Percentiles rank a stretch among this genome's conserved stretches.
phyloP scores from a whole-genome alignment of 2,329 filamentous ascomycete genomes.

The Fulvia fulva region DNA sequence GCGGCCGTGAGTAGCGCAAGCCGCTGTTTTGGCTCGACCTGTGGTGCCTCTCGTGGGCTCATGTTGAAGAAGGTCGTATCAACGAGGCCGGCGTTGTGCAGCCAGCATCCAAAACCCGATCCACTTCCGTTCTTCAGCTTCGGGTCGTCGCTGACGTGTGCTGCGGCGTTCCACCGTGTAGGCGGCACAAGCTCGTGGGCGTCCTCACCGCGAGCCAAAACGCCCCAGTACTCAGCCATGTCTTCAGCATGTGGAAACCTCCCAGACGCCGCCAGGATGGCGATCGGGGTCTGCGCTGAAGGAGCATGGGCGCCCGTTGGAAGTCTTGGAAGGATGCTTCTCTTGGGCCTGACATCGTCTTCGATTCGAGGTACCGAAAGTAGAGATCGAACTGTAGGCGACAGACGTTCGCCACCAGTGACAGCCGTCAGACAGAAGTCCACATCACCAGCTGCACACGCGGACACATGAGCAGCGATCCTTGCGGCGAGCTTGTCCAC shows the following conservation, averaged over 20 bases:
- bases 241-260: constrained; percentile 1
- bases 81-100: constrained; percentile 36
- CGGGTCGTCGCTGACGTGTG: neutral
- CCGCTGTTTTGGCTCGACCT: constrained; percentile 12
- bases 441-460: neutral
- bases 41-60: constrained; percentile 26
- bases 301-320: too few species aligned
- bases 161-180: neutral
- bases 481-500: neutral
- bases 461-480: neutral
- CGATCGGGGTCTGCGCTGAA: neutral
- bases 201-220: neutral
- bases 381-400: neutral
- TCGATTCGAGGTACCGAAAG: neutral
- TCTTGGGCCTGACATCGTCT: too few species aligned
- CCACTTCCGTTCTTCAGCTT: constrained; percentile 11
- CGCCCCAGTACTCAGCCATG: constrained; percentile 4
- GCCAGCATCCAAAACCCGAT: constrained; percentile 34
- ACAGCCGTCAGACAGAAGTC: neutral
- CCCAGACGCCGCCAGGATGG: constrained; percentile 2
- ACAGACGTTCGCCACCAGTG: neutral
- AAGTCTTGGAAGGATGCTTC: too few species aligned
- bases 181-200: neutral
- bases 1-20: constrained; percentile 16
- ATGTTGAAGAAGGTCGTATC: constrained; percentile 42